Conservation (phyloP, 352 stramenopile species). For the Globisporangium lucens region DNA sequence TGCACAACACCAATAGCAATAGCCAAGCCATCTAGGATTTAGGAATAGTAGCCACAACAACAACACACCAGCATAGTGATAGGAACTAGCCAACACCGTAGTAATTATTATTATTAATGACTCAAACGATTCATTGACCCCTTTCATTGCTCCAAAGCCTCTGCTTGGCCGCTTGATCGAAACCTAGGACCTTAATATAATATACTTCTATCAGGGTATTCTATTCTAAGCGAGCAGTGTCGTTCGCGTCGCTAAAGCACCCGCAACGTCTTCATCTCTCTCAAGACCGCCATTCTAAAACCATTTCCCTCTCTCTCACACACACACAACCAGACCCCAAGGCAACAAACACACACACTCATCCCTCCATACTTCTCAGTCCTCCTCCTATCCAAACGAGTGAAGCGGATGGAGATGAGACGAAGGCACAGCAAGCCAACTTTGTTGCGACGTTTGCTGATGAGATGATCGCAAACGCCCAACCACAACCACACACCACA, state of each 20-base stretch:
- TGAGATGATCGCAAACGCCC: not conserved
- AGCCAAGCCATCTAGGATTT: not conserved
- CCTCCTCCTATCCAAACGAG: not conserved
- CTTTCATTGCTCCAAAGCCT: not conserved
- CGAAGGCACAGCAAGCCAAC: not conserved
- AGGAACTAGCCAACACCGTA: not conserved
- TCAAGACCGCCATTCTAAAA: not conserved
- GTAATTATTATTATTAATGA: slow-evolving; percentile 3
- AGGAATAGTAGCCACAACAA: not conserved
- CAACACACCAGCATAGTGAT: not conserved
- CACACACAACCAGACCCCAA: not conserved
- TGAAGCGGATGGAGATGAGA: not conserved
- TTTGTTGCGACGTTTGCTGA: not conserved
- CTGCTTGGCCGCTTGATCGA: not conserved
- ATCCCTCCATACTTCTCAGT: not conserved
- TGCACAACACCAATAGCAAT: slow-evolving; percentile 4
- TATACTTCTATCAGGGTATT: not conserved
- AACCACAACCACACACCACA: not conserved
- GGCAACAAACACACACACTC: not conserved
- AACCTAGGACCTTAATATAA: not conserved
- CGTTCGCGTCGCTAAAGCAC: too few species aligned
- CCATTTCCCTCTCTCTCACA: not conserved
- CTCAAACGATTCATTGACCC: not conserved
- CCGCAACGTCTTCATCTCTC: too few species aligned
- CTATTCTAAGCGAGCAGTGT: too few species aligned